Conservation (phyloP, 2,329 filamentous ascomycete genomes). For the Bipolaris victoriae region DNA sequence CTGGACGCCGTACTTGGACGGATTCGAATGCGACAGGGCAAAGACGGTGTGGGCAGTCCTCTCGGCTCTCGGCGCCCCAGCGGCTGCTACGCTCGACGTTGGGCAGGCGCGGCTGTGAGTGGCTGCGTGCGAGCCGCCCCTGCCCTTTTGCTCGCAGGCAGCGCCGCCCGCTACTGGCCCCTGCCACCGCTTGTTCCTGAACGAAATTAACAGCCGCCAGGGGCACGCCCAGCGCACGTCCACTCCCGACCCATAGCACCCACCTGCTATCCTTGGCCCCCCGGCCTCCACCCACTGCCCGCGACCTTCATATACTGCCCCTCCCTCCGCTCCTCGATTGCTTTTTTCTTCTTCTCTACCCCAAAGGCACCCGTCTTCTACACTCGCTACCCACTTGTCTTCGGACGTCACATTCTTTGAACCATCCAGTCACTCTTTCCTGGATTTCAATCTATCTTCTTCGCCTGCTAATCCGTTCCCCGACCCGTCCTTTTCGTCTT, state of each 20-base stretch:
- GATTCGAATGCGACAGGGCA: not conserved
- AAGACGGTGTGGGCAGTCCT: slow-evolving; percentile 1
- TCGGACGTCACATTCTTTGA: slow-evolving; percentile 46
- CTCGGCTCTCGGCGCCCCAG: slow-evolving; percentile 12
- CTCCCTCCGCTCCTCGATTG: slow-evolving; percentile 20
- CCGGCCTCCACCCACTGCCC: slow-evolving; percentile 33
- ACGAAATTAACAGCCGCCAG: slow-evolving; percentile 47
- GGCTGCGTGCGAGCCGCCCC: slow-evolving; percentile 27
- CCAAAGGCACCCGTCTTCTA: slow-evolving; percentile 46
- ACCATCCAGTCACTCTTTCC: slow-evolving; percentile 49
- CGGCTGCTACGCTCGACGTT: slow-evolving; percentile 27
- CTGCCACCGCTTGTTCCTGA: slow-evolving; percentile 34
- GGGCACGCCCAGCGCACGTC: slow-evolving; percentile 22
- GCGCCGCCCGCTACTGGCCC: slow-evolving; percentile 33
- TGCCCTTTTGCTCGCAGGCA: not conserved
- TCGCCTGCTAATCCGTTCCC: slow-evolving; percentile 38
- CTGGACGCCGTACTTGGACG: not conserved
- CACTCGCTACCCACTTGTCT: slow-evolving; percentile 43
- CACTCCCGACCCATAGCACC: slow-evolving; percentile 20
- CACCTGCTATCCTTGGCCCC: slow-evolving; percentile 34
- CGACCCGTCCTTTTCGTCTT: slow-evolving; percentile 31
- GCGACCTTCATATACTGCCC: slow-evolving; percentile 44
- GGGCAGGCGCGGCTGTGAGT: slow-evolving; percentile 26
- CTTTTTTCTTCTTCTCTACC: slow-evolving; percentile 37
- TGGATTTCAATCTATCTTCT: slow-evolving; percentile 30